Conservation (phyloP, 106 monocot species). For the Cymbidium sinense region DNA sequence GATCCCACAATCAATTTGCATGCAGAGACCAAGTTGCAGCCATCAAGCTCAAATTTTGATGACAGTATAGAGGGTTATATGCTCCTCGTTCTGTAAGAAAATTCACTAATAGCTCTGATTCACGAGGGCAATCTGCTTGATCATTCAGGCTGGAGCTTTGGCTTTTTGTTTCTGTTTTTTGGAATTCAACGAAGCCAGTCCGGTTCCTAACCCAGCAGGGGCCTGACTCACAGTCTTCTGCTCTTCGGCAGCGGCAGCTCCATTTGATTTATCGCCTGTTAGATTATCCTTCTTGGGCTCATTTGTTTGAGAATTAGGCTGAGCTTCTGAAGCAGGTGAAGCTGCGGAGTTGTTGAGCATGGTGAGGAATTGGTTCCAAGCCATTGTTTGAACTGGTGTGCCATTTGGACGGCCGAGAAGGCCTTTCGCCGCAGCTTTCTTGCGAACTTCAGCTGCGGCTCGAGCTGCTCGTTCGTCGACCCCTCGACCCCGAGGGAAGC, state of each 20-base stretch:
- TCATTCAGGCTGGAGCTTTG: slow-evolving; percentile 13
- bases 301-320: slow-evolving; percentile 11
- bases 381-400: slow-evolving; percentile 42
- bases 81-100: neutral
- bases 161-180: slow-evolving; percentile 85
- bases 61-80: neutral
- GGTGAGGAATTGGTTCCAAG: slow-evolving; percentile 55
- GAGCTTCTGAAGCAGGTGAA: slow-evolving; percentile 14
- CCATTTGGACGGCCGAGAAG: slow-evolving; percentile 51
- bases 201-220: slow-evolving; percentile 79
- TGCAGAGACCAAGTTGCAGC: neutral
- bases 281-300: slow-evolving; percentile 15
- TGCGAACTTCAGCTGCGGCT: slow-evolving; percentile 83
- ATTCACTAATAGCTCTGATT: neutral
- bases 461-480: slow-evolving; percentile 80
- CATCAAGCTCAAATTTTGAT: neutral
- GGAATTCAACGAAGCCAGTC: slow-evolving; percentile 49
- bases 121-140: neutral
- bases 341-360: slow-evolving; percentile 33
- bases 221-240: slow-evolving; percentile 1
- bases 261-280: slow-evolving; percentile 10
- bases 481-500: slow-evolving; percentile 56
- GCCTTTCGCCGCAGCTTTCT: slow-evolving; percentile 80
- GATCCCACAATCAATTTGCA: neutral
- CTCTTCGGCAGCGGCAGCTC: neutral